Evolutionary conservation across 768 basidiomycete genomes (phyloP).

Genomic region (Astraeus odoratus): DNA sequence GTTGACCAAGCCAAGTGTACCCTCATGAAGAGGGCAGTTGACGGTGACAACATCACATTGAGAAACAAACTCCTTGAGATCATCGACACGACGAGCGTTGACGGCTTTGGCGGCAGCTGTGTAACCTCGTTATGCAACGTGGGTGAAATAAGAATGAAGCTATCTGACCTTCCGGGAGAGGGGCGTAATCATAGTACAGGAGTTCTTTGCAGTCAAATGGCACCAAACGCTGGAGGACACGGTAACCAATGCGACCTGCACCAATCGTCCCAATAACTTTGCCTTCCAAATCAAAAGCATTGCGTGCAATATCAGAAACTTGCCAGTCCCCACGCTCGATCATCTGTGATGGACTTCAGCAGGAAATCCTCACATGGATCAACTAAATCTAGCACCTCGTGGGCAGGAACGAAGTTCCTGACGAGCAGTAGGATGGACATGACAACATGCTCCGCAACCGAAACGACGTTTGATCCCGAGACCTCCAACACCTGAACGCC

Average conservation of each 20-base stretch:
- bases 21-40: slow-evolving; percentile 85
- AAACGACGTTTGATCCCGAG: slow-evolving; percentile 85
- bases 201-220: slow-evolving; percentile 90
- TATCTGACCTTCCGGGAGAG: slow-evolving; percentile 52
- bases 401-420: slow-evolving; percentile 82
- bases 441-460: slow-evolving; percentile 86
- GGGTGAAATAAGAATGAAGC: neutral
- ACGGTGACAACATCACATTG: slow-evolving; percentile 80
- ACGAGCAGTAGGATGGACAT: slow-evolving; percentile 90
- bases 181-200: slow-evolving; percentile 81
- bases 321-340: slow-evolving; percentile 83
- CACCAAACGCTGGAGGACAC: slow-evolving; percentile 70
- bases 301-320: slow-evolving; percentile 75
- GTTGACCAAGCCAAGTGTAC: slow-evolving; percentile 74
- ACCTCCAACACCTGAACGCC: slow-evolving; percentile 81
- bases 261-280: slow-evolving; percentile 93
- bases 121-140: neutral
- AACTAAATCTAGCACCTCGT: slow-evolving; percentile 47
- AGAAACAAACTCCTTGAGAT: slow-evolving; percentile 56
- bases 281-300: slow-evolving; percentile 83
- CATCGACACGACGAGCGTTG: slow-evolving; percentile 66
- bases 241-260: slow-evolving; percentile 77
- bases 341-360: slow-evolving; percentile 40
- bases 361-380: neutral
- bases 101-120: slow-evolving; percentile 60